Base-by-base conservation (phyloP, 2,329 filamentous ascomycete genomes). In the Colletotrichum tofieldiae region DNA sequence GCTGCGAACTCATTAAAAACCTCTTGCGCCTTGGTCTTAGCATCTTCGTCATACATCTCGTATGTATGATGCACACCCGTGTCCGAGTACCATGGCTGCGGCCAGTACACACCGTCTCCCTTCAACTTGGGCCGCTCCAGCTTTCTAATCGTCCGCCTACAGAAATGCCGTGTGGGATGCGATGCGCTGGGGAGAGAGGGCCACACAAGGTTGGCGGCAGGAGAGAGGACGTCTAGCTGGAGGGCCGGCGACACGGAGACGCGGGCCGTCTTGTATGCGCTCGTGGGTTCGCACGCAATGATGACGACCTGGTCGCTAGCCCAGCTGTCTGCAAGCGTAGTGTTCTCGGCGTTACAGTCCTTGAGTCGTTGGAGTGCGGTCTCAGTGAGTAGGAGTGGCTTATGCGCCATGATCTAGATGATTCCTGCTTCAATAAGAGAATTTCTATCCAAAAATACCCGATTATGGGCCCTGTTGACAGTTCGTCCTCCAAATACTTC, bases 261-360 rank as follows among this genome's bases (percentile, higher is more conserved):
- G 11, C 20, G 14, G 32, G n/a, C n/a, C 14, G 35, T 26, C 6
- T 18, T 39, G 23, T 59, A 39, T 12, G 56, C 56, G 37, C 39
- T 16, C 12, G 56, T 41, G 56, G 56, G 56, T 23, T 59, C 39
- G n/a, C 37, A 39, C 14, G 56, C 56, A 11, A 59, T 18, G 39
- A 59, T n/a, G 39, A 59, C n/a, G 14, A 45, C 39, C n/a, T 18
- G 35, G 39, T 59, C 56, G 23, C 39, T 45, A 11, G n/a, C 26
- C 56, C 56, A 59, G 56, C 56, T 45, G 39, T 59, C 39, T 7
- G 56, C 56, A 18, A 59, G 56, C 23, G 16, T 59, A 11, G 56
- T 14, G 23, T 59, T 59, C 7, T 59, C 56, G 16, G 18, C 9
- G 12, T 39, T 35, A 35, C 56, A 32, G 56, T 45, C 56, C 23